Evolutionary conservation across 352 stramenopile genomes (phyloP), one percentile per base, ranked within the genome.

Genomic region (Blastocystis sp.): DNA sequence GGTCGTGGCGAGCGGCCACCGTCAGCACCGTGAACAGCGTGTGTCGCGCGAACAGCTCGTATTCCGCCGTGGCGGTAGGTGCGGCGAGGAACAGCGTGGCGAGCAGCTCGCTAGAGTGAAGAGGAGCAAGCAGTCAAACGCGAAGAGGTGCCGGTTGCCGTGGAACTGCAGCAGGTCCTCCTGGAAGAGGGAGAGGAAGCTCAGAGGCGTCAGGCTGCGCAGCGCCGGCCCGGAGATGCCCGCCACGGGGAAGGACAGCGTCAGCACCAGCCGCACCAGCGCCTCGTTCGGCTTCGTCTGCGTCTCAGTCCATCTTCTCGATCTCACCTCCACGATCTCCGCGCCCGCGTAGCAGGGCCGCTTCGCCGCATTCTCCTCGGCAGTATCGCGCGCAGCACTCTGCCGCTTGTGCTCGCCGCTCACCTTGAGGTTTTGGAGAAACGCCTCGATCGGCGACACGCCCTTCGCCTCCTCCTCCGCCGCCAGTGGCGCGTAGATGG

Each of bases 101-200:
- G 45, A n/a, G 59, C 21, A 67, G 67, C 56, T 84, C 74, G 48
- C 40, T 79, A 38, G 17, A 45, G 17, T 69, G 2, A 52, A 23
- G 38, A 64, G 7, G 10, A 41, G 45, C n/a, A 2, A 0, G 69
- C 1, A 41, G 34, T n/a, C 14, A 60, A 19, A 84, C 71, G 48
- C 7, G 45, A 84, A 84, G 10, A 62, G 56, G 38, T 43, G 48
- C n/a, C n/a, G 61, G 45, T 84, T 84, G 9, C 53, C 52, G 14
- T 56, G 9, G 28, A 84, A 84, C 5, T 28, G n/a, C 2, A 28
- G 23, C n/a, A 53, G 28, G 45, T 65, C 21, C 23, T 41, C 19
- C 9, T n/a, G 41, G 34, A 53, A 84, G 2, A 84, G 43, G 7
- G 38, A 59, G 14, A 84, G 21, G 56, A 67, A 84, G 4, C 23